Conservation (phyloP, 805 yeast genomes). For the Kuraishia capsulata region DNA sequence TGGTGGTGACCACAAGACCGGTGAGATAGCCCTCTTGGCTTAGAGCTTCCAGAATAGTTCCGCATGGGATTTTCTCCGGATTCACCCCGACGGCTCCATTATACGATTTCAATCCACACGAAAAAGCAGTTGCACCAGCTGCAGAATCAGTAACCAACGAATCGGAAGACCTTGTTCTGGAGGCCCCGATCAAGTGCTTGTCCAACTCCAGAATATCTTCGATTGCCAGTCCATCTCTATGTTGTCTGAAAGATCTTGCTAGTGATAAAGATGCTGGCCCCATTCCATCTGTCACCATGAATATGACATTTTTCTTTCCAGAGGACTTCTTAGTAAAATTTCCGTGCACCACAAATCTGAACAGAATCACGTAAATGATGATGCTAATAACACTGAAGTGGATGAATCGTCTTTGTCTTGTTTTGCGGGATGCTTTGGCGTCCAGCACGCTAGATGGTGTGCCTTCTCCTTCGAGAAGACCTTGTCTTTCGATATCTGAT, state of each 20-base stretch:
- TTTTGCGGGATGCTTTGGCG: too few species aligned
- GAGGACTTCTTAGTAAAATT: too few species aligned
- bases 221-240: slow-evolving; percentile 39
- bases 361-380: too few species aligned
- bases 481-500: too few species aligned
- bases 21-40: slow-evolving; percentile 74
- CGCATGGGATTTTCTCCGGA: slow-evolving; percentile 64
- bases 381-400: too few species aligned
- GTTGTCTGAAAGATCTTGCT: slow-evolving; percentile 69
- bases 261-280: slow-evolving; percentile 82
- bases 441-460: too few species aligned
- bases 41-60: slow-evolving; percentile 82
- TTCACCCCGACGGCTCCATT: slow-evolving; percentile 91
- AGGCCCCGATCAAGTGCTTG: slow-evolving; percentile 66
- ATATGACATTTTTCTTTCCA: slow-evolving; percentile 69
- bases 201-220: slow-evolving; percentile 58
- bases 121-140: slow-evolving; percentile 93
- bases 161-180: slow-evolving; percentile 71
- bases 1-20: slow-evolving; percentile 87
- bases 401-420: too few species aligned
- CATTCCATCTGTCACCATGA: slow-evolving; percentile 93
- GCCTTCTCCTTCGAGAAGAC: too few species aligned
- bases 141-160: slow-evolving; percentile 90
- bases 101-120: slow-evolving; percentile 76
- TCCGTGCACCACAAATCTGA: too few species aligned